Base-by-base conservation (phyloP, 1,284 basidiomycete species). In the Lignosus rhinocerotis region DNA sequence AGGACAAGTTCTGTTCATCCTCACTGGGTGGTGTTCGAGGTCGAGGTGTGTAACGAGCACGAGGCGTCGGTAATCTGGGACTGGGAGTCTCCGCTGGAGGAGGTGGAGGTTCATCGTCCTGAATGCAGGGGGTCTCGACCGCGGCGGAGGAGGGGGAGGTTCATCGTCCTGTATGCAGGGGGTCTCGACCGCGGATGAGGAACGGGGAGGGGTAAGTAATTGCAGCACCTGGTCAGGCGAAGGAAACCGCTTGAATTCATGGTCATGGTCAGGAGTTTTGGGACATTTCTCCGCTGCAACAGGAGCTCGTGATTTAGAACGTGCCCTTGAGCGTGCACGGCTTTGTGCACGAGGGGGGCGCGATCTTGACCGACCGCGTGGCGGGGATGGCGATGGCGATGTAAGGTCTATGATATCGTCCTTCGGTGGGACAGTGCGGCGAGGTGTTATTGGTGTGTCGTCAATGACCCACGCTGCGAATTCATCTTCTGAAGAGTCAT, bases 401-500 rank as follows among this genome's bases (percentile, higher is more conserved):
- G 75, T 76, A 4, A 78, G 63, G 43, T 80, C 78, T 12, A 75
- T 74, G 21, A 75, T 65, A 16, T 73, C 72, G 48, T 56, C 59
- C 7, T 43, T 6, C 6, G 52, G 57, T 12, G 62, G 54, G 1
- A 38, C 54, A 25, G 59, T 44, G 25, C 43, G 62, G 9, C 57
- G 57, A 1, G 51, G 49, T 16, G 62, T 55, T 17, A 61, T 44
- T 6, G 70, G 72, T 9, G 75, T 70, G 54, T 80, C 75, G 63
- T 78, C 78, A 32, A 69, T 66, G 11, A 71, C 70, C 76, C 77
- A 80, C 30, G 64, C 59, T 5, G 73, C 78, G 19, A 81, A 66
- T 58, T 82, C 80, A 54, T 81, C 80, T 32, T 81, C 80, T 12
- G 79, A 64, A 6, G 55, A 79, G 32, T 72, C 73, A 38, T 73